phyloP scores from a whole-genome alignment of 331 rosid species.

The Malus hybrid region DNA sequence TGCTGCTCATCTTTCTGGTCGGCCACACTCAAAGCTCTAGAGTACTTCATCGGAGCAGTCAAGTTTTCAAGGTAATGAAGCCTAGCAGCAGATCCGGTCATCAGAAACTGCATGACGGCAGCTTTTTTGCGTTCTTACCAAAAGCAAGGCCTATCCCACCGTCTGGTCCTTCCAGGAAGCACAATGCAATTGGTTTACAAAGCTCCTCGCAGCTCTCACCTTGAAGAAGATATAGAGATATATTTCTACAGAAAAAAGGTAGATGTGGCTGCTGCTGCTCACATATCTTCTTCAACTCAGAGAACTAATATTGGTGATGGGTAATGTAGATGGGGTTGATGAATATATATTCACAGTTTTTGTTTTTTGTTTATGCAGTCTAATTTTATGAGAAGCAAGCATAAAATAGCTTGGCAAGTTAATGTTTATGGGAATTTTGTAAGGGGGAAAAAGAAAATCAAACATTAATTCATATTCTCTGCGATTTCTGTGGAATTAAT shows the following conservation, averaged over 20 bases:
- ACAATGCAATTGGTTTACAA: slow-evolving; percentile 50
- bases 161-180: slow-evolving; percentile 68
- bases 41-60: neutral
- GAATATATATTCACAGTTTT: neutral
- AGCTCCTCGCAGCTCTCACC: slow-evolving; percentile 41
- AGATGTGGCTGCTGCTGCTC: neutral
- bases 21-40: slow-evolving; percentile 24
- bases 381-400: neutral
- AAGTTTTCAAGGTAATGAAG: slow-evolving; percentile 27
- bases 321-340: neutral
- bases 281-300: neutral
- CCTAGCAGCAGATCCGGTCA: slow-evolving; percentile 15
- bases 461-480: too few species aligned
- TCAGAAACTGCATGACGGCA: slow-evolving; percentile 1
- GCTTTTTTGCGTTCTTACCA: slow-evolving; percentile 48
- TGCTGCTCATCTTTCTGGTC: slow-evolving; percentile 21
- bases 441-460: too few species aligned
- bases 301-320: neutral
- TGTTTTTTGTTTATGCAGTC: neutral
- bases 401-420: neutral
- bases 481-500: too few species aligned
- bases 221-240: slow-evolving; percentile 1
- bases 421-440: neutral
- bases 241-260: neutral
- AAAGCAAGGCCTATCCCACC: slow-evolving; percentile 59